Evolutionary conservation across 2,329 filamentous ascomycete species (phyloP).

Genomic region (Thielaviopsis populi): DNA sequence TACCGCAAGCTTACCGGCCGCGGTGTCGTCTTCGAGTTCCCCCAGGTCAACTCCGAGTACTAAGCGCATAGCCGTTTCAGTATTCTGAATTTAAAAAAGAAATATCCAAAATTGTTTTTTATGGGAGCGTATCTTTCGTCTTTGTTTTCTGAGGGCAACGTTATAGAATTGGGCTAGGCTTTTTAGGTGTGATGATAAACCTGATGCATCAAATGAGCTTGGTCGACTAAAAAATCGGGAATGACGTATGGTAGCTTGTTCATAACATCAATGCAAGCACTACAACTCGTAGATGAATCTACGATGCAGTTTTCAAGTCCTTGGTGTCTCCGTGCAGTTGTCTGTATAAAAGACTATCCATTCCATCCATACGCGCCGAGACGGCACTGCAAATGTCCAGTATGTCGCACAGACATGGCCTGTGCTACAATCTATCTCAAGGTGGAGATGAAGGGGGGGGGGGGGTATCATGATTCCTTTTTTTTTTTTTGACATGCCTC

Average conservation of each 20-base stretch:
- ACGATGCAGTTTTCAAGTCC: too few species aligned
- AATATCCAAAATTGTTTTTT: slow-evolving; percentile 11
- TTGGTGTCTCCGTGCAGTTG: too few species aligned
- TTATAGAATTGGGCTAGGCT: slow-evolving; percentile 8
- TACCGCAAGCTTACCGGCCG: slow-evolving; percentile 97
- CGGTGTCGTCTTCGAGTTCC: slow-evolving; percentile 97
- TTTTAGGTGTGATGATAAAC: slow-evolving; percentile 3
- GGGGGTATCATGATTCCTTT: slow-evolving; percentile 5
- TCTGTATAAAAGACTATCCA: too few species aligned
- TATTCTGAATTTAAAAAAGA: slow-evolving; percentile 13
- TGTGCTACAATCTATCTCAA: neutral
- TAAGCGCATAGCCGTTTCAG: slow-evolving; percentile 36
- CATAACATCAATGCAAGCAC: slow-evolving; percentile 16
- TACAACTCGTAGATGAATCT: slow-evolving; percentile 16
- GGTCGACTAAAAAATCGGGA: slow-evolving; percentile 4
- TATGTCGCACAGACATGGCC: neutral
- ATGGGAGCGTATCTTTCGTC: slow-evolving; percentile 7
- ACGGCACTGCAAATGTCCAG: neutral
- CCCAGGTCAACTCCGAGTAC: slow-evolving; percentile 67
- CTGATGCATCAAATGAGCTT: slow-evolving; percentile 7
- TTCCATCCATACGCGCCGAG: too few species aligned
- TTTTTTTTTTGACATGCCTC: slow-evolving; percentile 12
- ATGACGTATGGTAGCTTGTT: slow-evolving; percentile 17
- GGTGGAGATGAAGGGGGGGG: neutral
- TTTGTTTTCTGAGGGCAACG: slow-evolving; percentile 4